Percentiles rank a stretch among this genome's conserved stretches.
Evolutionary conservation across 1,284 basidiomycete genomes (phyloP).

Genomic region (Waitea zeae): DNA sequence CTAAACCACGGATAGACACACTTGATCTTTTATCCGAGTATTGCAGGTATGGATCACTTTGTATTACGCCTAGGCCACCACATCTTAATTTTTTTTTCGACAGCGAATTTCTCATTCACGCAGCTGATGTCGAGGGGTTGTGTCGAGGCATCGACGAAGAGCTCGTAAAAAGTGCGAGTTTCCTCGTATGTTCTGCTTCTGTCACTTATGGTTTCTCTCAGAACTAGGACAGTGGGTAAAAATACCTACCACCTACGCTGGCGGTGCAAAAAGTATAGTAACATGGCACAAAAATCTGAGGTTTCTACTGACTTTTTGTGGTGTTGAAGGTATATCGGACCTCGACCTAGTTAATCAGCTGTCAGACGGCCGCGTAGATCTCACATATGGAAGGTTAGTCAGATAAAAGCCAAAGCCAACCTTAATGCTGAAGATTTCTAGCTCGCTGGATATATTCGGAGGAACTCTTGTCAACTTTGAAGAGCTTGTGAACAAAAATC

Average conservation of each 20-base stretch:
- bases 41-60: slow-evolving; percentile 40
- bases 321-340: slow-evolving; percentile 56
- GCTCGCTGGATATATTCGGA: slow-evolving; percentile 74
- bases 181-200: not conserved
- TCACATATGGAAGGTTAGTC: slow-evolving; percentile 85
- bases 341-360: slow-evolving; percentile 71
- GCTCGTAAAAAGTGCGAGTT: slow-evolving; percentile 52
- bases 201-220: slow-evolving; percentile 13
- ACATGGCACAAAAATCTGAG: not conserved
- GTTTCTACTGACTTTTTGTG: too few relatives aligned
- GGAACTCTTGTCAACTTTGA: slow-evolving; percentile 56
- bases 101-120: slow-evolving; percentile 93
- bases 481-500: slow-evolving; percentile 33
- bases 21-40: slow-evolving; percentile 54
- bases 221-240: slow-evolving; percentile 84
- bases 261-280: slow-evolving; percentile 71
- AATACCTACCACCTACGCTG: slow-evolving; percentile 93
- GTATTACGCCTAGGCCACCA: not conserved
- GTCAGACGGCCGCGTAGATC: slow-evolving; percentile 76
- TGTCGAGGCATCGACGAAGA: slow-evolving; percentile 94
- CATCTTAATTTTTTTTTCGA: slow-evolving; percentile 4
- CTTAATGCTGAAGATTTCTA: too few relatives aligned
- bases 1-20: slow-evolving; percentile 28
- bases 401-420: too few relatives aligned
- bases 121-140: slow-evolving; percentile 94